Evolutionary conservation across 306 rosid species (phyloP), one percentile per base, ranked within the genome.

Genomic region (Pterocarpus macrocarpus): DNA sequence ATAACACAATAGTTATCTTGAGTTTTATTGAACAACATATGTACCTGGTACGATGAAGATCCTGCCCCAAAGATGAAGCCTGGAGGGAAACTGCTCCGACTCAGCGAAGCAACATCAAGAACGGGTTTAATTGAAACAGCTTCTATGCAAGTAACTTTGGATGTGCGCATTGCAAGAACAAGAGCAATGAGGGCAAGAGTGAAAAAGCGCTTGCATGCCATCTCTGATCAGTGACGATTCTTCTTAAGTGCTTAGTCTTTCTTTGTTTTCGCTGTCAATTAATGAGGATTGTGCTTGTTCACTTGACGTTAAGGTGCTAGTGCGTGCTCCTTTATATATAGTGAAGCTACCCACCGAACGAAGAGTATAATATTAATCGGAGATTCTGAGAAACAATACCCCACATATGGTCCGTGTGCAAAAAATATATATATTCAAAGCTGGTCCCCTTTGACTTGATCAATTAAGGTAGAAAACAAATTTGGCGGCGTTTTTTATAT

Each of bases 1-100:
- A 22, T 22, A 22, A 22, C 28, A 22, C 0, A 22, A 22, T 22
- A 22, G 28, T 22, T 22, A 22, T 22, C 28, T 22, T 22, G 28
- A 22, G 28, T 22, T 22, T 22, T 22, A 22, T 22, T 22, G 28
- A 22, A 22, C 28, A 22, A 22, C 28, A 22, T 22, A 22, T 22
- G 28, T 44, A 84, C 89, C 85, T 86, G 89, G 62, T 83, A 83
- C 0, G 89, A 50, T 0, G 89, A 75, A 9, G 89, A 86, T 14
- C 83, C 87, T 0, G 85, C 75, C 0, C 87, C 86, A 71, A 88
- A 80, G 13, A 71, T 71, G 30, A 80, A 75, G 15, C 75, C 28
- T 22, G 28, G 28, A 22, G 28, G 28, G 28, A 22, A 22, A 22
- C 28, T 22, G 28, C 28, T 22, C 78, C 85, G 76, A 78, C 83